These are phyloP conservation scores for Ganoderma boninense DNA, from an alignment of 1,284 basidiomycete species.

Conservation along the genomic window DNA sequence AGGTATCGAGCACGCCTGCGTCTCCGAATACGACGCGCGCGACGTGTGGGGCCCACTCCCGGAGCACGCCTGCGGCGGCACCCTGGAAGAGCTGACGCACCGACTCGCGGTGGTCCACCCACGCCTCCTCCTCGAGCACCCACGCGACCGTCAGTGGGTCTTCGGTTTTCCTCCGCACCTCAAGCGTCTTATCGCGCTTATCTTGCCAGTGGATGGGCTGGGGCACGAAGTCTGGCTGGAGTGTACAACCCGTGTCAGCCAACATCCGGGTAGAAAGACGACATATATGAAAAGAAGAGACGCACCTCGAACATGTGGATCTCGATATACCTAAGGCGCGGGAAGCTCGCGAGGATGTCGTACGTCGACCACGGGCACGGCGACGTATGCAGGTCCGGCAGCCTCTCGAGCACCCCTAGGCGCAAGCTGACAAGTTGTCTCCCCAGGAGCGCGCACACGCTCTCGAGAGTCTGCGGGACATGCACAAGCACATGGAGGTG, in stretches of 20 bases:
- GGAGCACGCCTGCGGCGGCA: slow-evolving; percentile 15
- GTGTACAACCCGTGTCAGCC: neutral
- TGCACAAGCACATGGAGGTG: slow-evolving; percentile 18
- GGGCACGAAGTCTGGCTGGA: slow-evolving; percentile 17
- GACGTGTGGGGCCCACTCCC: slow-evolving; percentile 15
- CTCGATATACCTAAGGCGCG: slow-evolving; percentile 16
- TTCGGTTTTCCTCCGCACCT: neutral
- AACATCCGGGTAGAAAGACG: too few relatives aligned
- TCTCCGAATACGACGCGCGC: slow-evolving; percentile 18
- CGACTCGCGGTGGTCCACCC: slow-evolving; percentile 20
- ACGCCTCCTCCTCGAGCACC: slow-evolving; percentile 21
- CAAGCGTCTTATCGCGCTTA: slow-evolving; percentile 10
- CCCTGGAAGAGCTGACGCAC: slow-evolving; percentile 19
- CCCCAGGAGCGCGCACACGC: slow-evolving; percentile 7
- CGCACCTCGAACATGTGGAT: slow-evolving; percentile 21
- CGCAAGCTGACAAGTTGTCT: slow-evolving; percentile 19
- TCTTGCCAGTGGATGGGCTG: slow-evolving; percentile 23
- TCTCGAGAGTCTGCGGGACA: slow-evolving; percentile 14
- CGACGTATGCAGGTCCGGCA: slow-evolving; percentile 15
- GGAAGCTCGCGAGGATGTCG: slow-evolving; percentile 21
- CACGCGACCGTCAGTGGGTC: slow-evolving; percentile 17
- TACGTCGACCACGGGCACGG: slow-evolving; percentile 12
- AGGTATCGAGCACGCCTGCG: slow-evolving; percentile 13
- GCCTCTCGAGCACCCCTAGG: slow-evolving; percentile 15
- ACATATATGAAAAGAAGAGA: neutral